Percentiles rank a stretch among this genome's conserved stretches.
Conservation (phyloP, 768 basidiomycete genomes). For the Suillus brevipes region DNA sequence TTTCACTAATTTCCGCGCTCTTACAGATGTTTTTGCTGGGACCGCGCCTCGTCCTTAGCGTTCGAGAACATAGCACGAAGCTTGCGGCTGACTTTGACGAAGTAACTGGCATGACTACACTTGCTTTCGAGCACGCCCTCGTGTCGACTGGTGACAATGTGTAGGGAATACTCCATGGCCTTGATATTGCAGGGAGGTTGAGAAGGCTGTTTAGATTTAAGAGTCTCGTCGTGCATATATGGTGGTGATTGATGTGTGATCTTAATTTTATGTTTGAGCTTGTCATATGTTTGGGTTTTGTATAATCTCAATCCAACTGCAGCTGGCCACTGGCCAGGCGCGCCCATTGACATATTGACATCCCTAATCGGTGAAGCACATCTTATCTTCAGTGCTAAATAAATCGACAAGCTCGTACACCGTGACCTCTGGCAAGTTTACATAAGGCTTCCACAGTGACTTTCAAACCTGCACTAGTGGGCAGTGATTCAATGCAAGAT, state of each 20-base stretch:
- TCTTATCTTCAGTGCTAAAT: no score
- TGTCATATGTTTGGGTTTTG: no score
- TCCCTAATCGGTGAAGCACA: no score
- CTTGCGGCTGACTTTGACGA: background rate
- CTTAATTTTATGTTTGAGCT: no score
- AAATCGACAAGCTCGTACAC: no score
- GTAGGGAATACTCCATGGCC: background rate
- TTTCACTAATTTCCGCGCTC: background rate
- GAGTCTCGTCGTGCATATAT: no score
- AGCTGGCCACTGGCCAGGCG: no score
- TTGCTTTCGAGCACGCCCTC: background rate
- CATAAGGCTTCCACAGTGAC: background rate
- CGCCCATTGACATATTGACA: no score
- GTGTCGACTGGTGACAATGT: background rate
- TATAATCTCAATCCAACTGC: no score
- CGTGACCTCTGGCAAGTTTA: background rate
- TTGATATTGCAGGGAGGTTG: background rate
- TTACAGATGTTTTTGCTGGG: slow-evolving; percentile 1
- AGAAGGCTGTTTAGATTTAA: background rate
- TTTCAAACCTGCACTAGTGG: background rate
- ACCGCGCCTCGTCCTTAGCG: background rate
- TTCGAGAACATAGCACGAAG: background rate
- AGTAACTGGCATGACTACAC: background rate
- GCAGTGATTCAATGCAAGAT: slow-evolving; percentile 27
- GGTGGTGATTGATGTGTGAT: background rate